Evolutionary conservation across 2,329 filamentous ascomycete genomes (phyloP).

Genomic region (Lasiodiplodia hormozganensis): DNA sequence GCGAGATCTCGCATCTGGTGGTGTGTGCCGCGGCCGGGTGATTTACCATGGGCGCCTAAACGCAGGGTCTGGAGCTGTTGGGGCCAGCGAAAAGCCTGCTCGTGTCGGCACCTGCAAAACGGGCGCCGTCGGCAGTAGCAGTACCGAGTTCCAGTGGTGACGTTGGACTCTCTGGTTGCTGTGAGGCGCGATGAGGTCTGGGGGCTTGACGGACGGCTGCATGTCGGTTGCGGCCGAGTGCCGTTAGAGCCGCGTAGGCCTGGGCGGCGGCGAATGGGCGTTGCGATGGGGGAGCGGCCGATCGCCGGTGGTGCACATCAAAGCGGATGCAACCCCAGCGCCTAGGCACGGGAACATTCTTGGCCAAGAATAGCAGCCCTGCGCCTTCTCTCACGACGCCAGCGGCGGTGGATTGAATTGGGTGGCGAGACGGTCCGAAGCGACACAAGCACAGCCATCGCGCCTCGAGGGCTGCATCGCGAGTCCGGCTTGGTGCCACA

Average conservation of each 20-base stretch:
- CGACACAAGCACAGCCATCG: constrained; percentile 23
- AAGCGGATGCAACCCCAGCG: constrained; percentile 19
- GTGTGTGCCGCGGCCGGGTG: constrained; percentile 17
- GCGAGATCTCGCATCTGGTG: constrained; percentile 15
- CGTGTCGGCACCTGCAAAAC: neutral
- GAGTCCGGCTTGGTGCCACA: neutral
- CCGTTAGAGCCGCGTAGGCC: constrained; percentile 25
- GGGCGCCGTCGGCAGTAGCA: neutral
- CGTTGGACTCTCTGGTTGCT: neutral
- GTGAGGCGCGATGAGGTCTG: neutral
- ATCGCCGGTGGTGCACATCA: constrained; percentile 21
- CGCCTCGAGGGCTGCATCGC: neutral
- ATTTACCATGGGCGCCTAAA: constrained; percentile 23
- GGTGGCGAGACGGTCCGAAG: constrained; percentile 22
- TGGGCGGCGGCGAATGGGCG: constrained; percentile 15
- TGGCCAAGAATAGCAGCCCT: constrained; percentile 22
- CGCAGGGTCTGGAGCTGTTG: constrained; percentile 13
- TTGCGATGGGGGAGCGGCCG: constrained; percentile 8
- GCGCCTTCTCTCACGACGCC: neutral
- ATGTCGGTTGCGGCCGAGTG: constrained; percentile 21
- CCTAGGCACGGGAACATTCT: constrained; percentile 11
- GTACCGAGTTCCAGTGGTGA: neutral
- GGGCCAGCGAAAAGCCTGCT: constrained; percentile 8
- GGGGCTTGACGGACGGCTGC: neutral
- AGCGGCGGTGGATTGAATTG: neutral